Base-by-base conservation (phyloP, 225 moss, liverwort and hornwort species). In the Sphagnum contortum region DNA sequence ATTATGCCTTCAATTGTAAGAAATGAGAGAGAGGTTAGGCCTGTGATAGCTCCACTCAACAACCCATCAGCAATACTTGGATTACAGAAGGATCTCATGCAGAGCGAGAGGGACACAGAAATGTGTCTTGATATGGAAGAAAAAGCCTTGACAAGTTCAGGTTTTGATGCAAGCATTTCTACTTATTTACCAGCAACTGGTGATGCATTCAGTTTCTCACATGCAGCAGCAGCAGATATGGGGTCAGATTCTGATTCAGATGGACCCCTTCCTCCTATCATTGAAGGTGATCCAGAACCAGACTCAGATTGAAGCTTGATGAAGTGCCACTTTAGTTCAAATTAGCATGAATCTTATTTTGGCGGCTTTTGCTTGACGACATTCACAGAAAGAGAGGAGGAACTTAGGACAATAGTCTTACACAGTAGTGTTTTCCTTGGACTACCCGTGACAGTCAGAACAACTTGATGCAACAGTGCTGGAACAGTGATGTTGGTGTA, bases 231-330 rank as follows among this genome's bases (percentile, higher is more conserved):
- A 8, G 82, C 82, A 68, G 87, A 85, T 52, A 79, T 85, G 48
- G 77, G 75, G 55, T 80, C 91, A 52, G 89, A 94, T 64, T 89
- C 94, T 68, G 94, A 88, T 64, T 91, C 94, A 63, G 94, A 91
- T 71, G 87, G 80, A 56, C 71, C 82, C 60, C 52, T 5, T 6
- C 85, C 88, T 9, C 94, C 74, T 5, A 79, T 79, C 61, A 71
- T 70, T 51, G 82, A 87, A 58, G 87, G 71, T 45, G 89, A 86
- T 68, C 77, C 82, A 48, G 89, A 89, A 59, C 79, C 80, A 0
- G 91, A 88, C 59, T 87, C 77, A 4, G 75, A 29, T 29, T 29
- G 29, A 29, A 29, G 29, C 29, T 29, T 29, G 29, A 29, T 29
- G 29, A 29, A 29, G 29, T 29, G 29, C 29, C 29, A 29, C 29